Evolutionary conservation across 208 protist species (phyloP), one percentile per base, ranked within the genome.

Genomic region (Trypanosomatidae sp.): DNA sequence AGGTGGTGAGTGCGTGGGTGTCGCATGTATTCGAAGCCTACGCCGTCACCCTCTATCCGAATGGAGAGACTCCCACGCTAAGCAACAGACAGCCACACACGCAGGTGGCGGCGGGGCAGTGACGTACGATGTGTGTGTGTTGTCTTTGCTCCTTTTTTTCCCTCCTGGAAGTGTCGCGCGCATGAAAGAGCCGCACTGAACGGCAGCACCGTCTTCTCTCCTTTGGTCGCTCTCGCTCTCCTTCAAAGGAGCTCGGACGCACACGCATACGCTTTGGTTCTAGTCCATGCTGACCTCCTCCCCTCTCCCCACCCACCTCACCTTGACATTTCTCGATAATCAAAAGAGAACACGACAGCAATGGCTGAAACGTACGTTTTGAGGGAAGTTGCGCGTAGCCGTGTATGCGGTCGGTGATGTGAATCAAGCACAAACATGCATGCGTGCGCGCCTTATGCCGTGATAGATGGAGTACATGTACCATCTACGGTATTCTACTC

Each of bases 1-100:
- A 62, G 19, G 7, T 75, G 64, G 69, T 80, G 65, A 15, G 28
- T 49, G 69, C 25, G 30, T 80, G 69, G 76, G 41, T 80, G 19
- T 47, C 64, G 3, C 69, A 73, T 28, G 30, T 71, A 36, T 69
- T 66, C 36, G 69, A 73, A 39, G 44, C 41, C 15, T 62, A 60
- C 69, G 55, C 62, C 41, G 55, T 50, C 30, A 56, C 41, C 39
- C 55, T 72, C 41, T 72, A 72, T 33, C 46, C 49, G n/a, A 44
- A 15, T 41, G 56, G 36, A 58, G 12, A 43, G n/a, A 68, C 8
- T 33, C 22, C 6, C 8, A 56, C n/a, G 43, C 39, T 22, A 46
- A 5, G 22, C 30, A 65, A 22, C 64, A 53, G 2, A 15, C 62
- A 19, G 9, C 6, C 33, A 62, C 50, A 25, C 13, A 47, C 22